Base-by-base conservation (phyloP, 106 monocot species). In the Triglochin maritima region DNA sequence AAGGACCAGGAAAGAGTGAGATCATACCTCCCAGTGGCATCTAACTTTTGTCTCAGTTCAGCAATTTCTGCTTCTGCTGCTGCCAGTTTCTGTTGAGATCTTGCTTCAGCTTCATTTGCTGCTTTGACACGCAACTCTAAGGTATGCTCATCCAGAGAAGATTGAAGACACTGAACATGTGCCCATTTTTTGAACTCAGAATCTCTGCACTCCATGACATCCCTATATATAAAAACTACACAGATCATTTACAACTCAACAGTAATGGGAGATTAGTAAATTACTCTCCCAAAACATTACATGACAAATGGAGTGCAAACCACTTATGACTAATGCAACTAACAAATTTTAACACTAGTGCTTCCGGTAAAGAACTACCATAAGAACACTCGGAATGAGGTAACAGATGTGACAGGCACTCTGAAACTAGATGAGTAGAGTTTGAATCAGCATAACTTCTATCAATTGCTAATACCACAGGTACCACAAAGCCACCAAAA, bases 21-120 rank as follows among this genome's bases (percentile, higher is more conserved):
- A 49, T 46, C 10, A 4, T 47, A 74, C 76, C 76, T 77, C 4
- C 58, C 70, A 73, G 79, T 71, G 12, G 60, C 71, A 53, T 86
- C 88, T 68, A 99, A 69, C 17, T 81, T 92, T 64, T 89, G 84
- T 47, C 92, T 79, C 56, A 92, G 74, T 51, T 99, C 92, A 59
- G 86, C 84, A 79, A 99, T 89, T 57, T 92, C 82, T 68, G 98
- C 88, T 73, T 99, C 98, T 49, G 89, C 81, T 76, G 84, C 62
- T 9, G 89, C 88, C 77, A 99, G 67, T 55, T 70, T 79, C 73
- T 86, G 88, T 75, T 91, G 98, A 9, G 92, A 80, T 59, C 67
- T 68, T 60, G 98, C 86, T 79, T 99, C 69, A 47, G 76, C 54
- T 69, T 76, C 76, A 64, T 76, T 76, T 54, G 76, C 76, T 69